Conservation (phyloP, 306 rosid genomes). For the Carpinus fangiana region DNA sequence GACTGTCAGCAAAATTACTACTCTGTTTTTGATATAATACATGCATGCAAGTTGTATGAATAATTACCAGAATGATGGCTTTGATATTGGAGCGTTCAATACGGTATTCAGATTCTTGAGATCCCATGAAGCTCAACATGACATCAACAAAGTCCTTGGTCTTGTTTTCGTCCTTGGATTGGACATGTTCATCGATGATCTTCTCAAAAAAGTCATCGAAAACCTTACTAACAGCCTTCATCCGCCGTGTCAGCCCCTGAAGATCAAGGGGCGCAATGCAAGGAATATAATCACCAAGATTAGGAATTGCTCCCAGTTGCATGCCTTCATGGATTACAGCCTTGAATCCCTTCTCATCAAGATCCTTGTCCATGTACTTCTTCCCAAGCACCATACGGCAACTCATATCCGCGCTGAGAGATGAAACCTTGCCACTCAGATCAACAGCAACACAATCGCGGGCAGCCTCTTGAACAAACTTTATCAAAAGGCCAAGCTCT, state of each 20-base stretch:
- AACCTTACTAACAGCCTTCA: slow-evolving; percentile 44
- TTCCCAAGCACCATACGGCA: slow-evolving; percentile 60
- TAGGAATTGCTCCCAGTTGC: slow-evolving; percentile 39
- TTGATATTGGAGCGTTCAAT: slow-evolving; percentile 57
- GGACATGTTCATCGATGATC: slow-evolving; percentile 55
- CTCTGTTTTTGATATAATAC: not conserved
- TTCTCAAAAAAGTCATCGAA: slow-evolving; percentile 61
- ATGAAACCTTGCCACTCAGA: slow-evolving; percentile 39
- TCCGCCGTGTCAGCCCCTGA: slow-evolving; percentile 48
- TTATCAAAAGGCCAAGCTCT: slow-evolving; percentile 44
- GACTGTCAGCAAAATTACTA: not conserved
- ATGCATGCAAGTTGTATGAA: not conserved
- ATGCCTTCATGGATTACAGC: slow-evolving; percentile 40
- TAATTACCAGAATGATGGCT: slow-evolving; percentile 50
- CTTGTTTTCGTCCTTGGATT: slow-evolving; percentile 29
- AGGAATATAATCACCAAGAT: slow-evolving; percentile 61
- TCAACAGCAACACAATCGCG: slow-evolving; percentile 33
- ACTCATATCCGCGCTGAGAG: slow-evolving; percentile 39
- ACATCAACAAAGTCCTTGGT: slow-evolving; percentile 66
- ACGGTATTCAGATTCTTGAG: slow-evolving; percentile 44
- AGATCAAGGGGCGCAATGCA: slow-evolving; percentile 50
- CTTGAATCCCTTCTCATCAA: slow-evolving; percentile 55
- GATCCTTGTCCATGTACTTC: slow-evolving; percentile 48
- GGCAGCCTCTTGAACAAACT: slow-evolving; percentile 34
- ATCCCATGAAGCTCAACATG: slow-evolving; percentile 50